Conservation (phyloP, 371 early-diverging fungal genomes). For the Apophysomyces trapeziformis region DNA sequence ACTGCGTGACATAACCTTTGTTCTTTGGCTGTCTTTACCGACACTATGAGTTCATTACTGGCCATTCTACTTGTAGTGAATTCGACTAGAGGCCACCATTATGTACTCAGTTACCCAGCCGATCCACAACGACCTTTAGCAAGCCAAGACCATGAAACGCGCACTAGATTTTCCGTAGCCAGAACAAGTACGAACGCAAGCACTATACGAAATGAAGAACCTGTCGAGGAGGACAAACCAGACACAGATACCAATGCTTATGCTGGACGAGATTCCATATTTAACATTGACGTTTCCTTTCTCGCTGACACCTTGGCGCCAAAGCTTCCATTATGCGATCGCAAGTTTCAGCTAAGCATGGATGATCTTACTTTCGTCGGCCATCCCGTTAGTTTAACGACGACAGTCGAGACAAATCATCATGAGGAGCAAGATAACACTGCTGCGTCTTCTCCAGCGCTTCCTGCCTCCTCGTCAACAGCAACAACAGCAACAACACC, state of each 20-base stretch:
- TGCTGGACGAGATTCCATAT: slow-evolving; percentile 53
- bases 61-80: slow-evolving; percentile 71
- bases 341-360: slow-evolving; percentile 78
- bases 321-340: slow-evolving; percentile 71
- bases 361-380: slow-evolving; percentile 82
- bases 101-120: slow-evolving; percentile 68
- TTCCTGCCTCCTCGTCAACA: slow-evolving; percentile 25
- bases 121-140: slow-evolving; percentile 44
- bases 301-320: slow-evolving; percentile 81
- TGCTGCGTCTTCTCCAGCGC: slow-evolving; percentile 3
- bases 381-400: slow-evolving; percentile 61
- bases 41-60: slow-evolving; percentile 43
- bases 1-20: not conserved
- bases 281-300: slow-evolving; percentile 70
- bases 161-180: slow-evolving; percentile 18
- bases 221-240: slow-evolving; percentile 3
- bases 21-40: not conserved
- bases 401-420: slow-evolving; percentile 43
- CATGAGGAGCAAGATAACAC: slow-evolving; percentile 19
- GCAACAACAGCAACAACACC: not conserved
- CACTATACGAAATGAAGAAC: not conserved
- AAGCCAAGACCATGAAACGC: slow-evolving; percentile 5
- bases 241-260: slow-evolving; percentile 19
- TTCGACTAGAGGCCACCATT: slow-evolving; percentile 74
- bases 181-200: slow-evolving; percentile 4